Evolutionary conservation across 768 basidiomycete genomes (phyloP).

Genomic region (Russula compacta): DNA sequence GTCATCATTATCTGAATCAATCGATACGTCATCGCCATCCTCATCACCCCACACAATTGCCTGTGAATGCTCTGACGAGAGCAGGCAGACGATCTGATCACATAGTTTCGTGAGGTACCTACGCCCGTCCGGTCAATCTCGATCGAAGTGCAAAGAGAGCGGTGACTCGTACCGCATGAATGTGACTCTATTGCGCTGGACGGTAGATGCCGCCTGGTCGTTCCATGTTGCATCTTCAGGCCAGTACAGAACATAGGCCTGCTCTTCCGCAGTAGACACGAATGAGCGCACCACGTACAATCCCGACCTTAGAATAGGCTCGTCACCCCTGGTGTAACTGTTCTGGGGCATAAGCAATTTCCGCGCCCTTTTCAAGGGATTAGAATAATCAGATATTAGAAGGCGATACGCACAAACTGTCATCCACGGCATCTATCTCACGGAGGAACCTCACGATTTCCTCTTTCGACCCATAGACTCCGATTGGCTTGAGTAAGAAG

Average conservation of each 20-base stretch:
- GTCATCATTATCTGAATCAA: conserved; percentile 35
- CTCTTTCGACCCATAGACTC: conserved; percentile 47
- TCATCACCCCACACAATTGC: conserved; percentile 39
- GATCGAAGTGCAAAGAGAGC: not conserved
- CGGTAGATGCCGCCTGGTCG: conserved; percentile 37
- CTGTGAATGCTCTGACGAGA: conserved; percentile 40
- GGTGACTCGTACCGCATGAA: conserved; percentile 47
- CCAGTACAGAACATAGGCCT: conserved; percentile 49
- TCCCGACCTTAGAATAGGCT: conserved; percentile 37
- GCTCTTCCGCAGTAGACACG: conserved; percentile 19
- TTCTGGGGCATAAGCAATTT: conserved; percentile 17
- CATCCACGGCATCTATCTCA: conserved; percentile 30
- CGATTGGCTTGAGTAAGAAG: conserved; percentile 38
- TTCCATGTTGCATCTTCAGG: conserved; percentile 53
- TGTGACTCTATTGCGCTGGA: conserved; percentile 45
- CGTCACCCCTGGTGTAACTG: conserved; percentile 17
- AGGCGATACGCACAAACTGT: conserved; percentile 30
- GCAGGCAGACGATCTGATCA: conserved; percentile 46
- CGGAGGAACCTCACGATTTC: conserved; percentile 41
- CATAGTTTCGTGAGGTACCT: conserved; percentile 22
- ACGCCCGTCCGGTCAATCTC: not conserved
- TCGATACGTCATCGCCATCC: conserved; percentile 19
- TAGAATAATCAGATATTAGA: not conserved
- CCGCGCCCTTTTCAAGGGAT: conserved; percentile 15
- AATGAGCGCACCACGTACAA: conserved; percentile 36